Evolutionary conservation across 176 grass and related monocot species (phyloP), one percentile per base, ranked within the genome.

Genomic region (Metroxylon sagu): DNA sequence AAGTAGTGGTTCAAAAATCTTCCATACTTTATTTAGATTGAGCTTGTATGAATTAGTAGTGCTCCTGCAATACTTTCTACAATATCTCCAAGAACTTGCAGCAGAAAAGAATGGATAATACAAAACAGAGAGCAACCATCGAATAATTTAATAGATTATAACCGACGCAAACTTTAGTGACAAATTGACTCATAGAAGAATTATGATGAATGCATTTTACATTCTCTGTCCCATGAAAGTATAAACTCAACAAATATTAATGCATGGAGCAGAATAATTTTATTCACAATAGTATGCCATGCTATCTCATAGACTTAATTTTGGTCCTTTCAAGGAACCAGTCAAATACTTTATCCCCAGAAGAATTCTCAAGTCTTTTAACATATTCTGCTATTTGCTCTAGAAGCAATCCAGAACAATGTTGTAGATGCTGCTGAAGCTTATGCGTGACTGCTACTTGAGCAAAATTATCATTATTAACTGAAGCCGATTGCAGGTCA

Each of bases 381-480:
- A 75, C 77, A 78, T 88, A 91, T 71, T 91, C 72, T 35, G 77
- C 73, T 68, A 97, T 88, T 73, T 91, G 62, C 4, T 85, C 75
- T 70, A 77, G 74, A 18, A 91, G 56, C 14, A 78, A 52, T 54
- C 63, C 78, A 66, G 78, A 91, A 62, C 81, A 77, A 76, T 91
- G 81, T 62, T 80, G 84, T 51, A 97, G 81, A 78, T 80, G 83
- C 7, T 74, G 56, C 30, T 97, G 73, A 57, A 97, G 60, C 68
- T 88, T 91, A 66, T 97, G 73, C 68, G 66, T 88, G 30, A 88
- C 84, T 26, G 92, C 81, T 61, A 84, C 69, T 77, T 77, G 84
- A 65, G 92, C 87, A 70, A 97, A 97, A 62, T 89, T 91, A 59
- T 90, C 81, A 25, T 97, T 97, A 57, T 88, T 97, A 58, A 97